Base-by-base conservation (phyloP, 371 early-diverging fungal genomes). In the Syncephalastrum contaminatum region DNA sequence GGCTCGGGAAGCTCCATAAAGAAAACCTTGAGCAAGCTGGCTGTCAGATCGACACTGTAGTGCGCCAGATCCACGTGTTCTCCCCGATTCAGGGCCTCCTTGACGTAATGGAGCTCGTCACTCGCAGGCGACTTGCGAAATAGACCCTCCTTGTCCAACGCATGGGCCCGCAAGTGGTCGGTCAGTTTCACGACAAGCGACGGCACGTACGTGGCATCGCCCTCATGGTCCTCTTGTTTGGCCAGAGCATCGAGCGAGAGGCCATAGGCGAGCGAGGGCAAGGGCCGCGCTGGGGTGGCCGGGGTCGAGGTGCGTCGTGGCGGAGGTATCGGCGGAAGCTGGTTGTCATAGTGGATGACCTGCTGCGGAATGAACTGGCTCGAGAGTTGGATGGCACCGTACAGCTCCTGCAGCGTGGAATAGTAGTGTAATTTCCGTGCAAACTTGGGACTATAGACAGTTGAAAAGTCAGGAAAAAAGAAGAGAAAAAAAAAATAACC, bases 1-100 rank as follows among this genome's bases (percentile, higher is more conserved):
- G 96, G 87, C 7, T 72, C 60, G 4, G 91, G 90, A n/a, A 95
- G 67, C 52, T 97, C 95, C 39, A 89, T 75, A 54, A 91, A 80
- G 60, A 91, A 97, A 48, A 90, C 69, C 63, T 97, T 97, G 21
- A 97, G 69, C 27, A 96, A 63, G 4, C 89, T 89, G 0, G 93
- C 91, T 1, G 93, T 85, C 16, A 90, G 77, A 63, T 96, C 90
- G 30, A 92, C 81, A 41, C 88, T 93, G 48, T 90, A 84, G 19
- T 78, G 64, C 0, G 70, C 66, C 19, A 88, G 62, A 67, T 86
- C 73, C n/a, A 88, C 74, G 12, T 64, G 56, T 25, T 70, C 63
- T 14, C 85, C 89, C 46, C 74, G 66, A 59, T 96, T 86, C 61
- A 89, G 91, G 0, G 76, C 79, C 18, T 76, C 72, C 53, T 89